Conservation (phyloP, 2,329 filamentous ascomycete species). For the Cercospora zeae-maydis region DNA sequence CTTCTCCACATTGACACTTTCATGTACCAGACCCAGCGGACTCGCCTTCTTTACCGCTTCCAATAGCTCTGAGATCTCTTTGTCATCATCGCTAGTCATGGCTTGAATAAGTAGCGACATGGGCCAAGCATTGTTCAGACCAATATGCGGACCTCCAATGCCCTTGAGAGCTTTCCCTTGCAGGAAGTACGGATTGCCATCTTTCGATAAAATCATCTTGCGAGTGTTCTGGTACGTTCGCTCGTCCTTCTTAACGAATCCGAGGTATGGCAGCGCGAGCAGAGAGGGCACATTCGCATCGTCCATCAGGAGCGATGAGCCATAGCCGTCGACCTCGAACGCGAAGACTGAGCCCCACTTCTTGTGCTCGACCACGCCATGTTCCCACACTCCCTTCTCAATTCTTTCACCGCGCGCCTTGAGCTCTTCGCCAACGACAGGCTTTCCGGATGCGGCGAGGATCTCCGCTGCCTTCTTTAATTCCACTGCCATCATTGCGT, state of each 20-base stretch:
- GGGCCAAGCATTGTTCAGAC: slow-evolving; percentile 88
- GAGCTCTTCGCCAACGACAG: slow-evolving; percentile 48
- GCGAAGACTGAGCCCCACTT: slow-evolving; percentile 77
- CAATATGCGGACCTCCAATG: slow-evolving; percentile 82
- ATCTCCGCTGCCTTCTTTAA: slow-evolving; percentile 69
- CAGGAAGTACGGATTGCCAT: slow-evolving; percentile 85
- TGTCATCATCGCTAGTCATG: slow-evolving; percentile 79
- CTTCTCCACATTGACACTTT: slow-evolving; percentile 81
- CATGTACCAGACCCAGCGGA: slow-evolving; percentile 77
- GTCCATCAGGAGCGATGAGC: slow-evolving; percentile 79
- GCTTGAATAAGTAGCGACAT: slow-evolving; percentile 92
- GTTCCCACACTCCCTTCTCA: slow-evolving; percentile 72
- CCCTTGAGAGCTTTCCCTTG: slow-evolving; percentile 73
- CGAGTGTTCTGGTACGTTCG: slow-evolving; percentile 82
- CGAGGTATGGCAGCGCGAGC: slow-evolving; percentile 72
- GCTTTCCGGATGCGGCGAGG: slow-evolving; percentile 59
- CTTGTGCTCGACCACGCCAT: slow-evolving; percentile 74
- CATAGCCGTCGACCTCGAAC: slow-evolving; percentile 84
- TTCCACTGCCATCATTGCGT: slow-evolving; percentile 94
- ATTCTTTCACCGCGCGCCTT: slow-evolving; percentile 62
- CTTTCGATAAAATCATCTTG: slow-evolving; percentile 70
- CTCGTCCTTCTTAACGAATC: slow-evolving; percentile 65
- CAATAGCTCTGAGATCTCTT: slow-evolving; percentile 73
- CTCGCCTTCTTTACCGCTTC: slow-evolving; percentile 71
- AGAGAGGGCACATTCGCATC: slow-evolving; percentile 84